phyloP scores from a whole-genome alignment of 75 land plant genomes.

The Cupressus sempervirens region DNA sequence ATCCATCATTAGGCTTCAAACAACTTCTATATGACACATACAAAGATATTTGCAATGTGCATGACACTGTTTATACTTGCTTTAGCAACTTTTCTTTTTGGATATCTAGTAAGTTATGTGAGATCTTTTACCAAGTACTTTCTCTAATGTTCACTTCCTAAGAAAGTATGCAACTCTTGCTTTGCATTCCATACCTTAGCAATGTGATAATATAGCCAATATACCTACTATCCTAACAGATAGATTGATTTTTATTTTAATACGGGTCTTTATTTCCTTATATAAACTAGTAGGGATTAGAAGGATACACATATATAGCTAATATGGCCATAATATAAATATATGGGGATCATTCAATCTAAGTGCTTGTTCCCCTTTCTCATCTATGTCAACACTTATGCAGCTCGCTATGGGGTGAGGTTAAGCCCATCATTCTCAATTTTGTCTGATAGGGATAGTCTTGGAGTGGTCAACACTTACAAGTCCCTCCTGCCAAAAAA shows the following conservation, averaged over 20 bases:
- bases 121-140: constrained; percentile 1
- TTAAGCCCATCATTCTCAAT: too few species aligned
- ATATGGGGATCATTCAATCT: not conserved
- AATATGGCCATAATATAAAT: not conserved
- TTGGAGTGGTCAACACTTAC: too few species aligned
- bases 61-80: constrained; percentile 86
- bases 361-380: not conserved
- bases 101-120: constrained; percentile 67
- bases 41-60: constrained; percentile 76
- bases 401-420: too few species aligned
- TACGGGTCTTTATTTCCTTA: not conserved
- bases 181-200: not conserved
- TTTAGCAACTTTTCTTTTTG: constrained; percentile 90
- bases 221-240: not conserved
- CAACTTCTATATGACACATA: constrained; percentile 94
- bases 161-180: not conserved
- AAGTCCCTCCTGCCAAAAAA: too few species aligned
- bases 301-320: not conserved
- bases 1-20: constrained; percentile 97
- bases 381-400: too few species aligned
- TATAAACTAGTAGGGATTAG: not conserved
- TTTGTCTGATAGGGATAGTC: too few species aligned
- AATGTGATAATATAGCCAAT: not conserved
- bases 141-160: not conserved
- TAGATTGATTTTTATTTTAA: not conserved